Conservation (phyloP, 1,284 basidiomycete genomes). For the Ustanciosporium gigantosporum region DNA sequence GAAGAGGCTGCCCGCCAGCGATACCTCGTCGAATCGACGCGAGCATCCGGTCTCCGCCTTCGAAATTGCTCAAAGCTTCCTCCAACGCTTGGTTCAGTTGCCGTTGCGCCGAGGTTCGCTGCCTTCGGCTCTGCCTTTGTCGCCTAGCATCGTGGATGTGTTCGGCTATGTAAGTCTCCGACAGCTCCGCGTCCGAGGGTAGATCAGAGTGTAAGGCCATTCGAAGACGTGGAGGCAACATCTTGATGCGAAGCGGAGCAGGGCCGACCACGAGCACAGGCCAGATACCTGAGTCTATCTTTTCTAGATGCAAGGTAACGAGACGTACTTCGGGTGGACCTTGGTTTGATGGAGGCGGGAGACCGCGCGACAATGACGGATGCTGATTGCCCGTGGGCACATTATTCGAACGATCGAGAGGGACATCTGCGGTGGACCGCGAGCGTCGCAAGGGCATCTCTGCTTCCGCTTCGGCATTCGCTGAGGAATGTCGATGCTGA, state of each 20-base stretch:
- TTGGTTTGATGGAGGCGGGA: background rate
- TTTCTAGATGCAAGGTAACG: constrained; percentile 39
- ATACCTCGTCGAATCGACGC: constrained; percentile 18
- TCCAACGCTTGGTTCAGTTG: constrained; percentile 35
- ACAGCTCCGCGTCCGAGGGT: background rate
- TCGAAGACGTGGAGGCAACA: constrained; percentile 6
- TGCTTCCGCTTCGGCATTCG: no score
- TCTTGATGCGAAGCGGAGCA: constrained; percentile 18
- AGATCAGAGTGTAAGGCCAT: background rate
- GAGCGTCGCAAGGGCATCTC: background rate
- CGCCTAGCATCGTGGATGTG: background rate
- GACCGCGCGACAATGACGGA: no score
- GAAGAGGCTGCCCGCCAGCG: background rate
- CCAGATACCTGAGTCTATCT: constrained; percentile 43
- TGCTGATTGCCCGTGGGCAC: no score
- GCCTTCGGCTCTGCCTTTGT: constrained; percentile 8
- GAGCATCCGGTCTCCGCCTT: constrained; percentile 16
- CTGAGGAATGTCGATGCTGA: no score
- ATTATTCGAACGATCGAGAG: no score
- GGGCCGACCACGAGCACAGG: constrained; percentile 37
- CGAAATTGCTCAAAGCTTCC: constrained; percentile 28
- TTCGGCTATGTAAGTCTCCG: constrained; percentile 6
- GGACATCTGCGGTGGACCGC: background rate
- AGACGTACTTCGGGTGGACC: constrained; percentile 33
- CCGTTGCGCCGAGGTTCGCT: constrained; percentile 17